Conservation (phyloP, 257 asterid genomes). For the Mentha longifolia region DNA sequence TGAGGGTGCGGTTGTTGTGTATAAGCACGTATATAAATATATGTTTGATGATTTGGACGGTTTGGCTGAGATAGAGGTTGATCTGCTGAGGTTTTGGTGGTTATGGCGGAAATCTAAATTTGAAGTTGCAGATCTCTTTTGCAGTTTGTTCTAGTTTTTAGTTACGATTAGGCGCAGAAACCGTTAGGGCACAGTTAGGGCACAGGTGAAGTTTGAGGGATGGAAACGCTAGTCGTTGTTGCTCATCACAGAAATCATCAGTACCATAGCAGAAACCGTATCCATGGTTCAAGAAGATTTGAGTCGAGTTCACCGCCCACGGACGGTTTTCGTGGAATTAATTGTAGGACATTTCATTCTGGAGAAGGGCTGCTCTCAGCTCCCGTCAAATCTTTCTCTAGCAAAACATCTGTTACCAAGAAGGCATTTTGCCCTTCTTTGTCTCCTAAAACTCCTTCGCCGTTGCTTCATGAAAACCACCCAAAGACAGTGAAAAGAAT, state of each 20-base stretch:
- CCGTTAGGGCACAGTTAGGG: slow-evolving; percentile 11
- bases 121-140: slow-evolving; percentile 22
- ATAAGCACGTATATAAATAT: slow-evolving; percentile 32
- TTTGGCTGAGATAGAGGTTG: slow-evolving; percentile 36
- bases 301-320: slow-evolving; percentile 41
- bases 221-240: slow-evolving; percentile 78
- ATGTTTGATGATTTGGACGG: slow-evolving; percentile 54
- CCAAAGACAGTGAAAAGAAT: slow-evolving; percentile 40
- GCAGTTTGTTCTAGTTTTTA: slow-evolving; percentile 13
- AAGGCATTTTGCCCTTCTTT: slow-evolving; percentile 30
- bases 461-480: slow-evolving; percentile 33
- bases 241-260: slow-evolving; percentile 65
- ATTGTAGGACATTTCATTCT: slow-evolving; percentile 52
- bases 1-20: slow-evolving; percentile 42
- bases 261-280: slow-evolving; percentile 40
- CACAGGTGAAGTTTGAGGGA: slow-evolving; percentile 26
- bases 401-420: slow-evolving; percentile 40
- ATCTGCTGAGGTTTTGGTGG: slow-evolving; percentile 75
- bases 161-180: slow-evolving; percentile 35
- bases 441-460: slow-evolving; percentile 51
- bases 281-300: slow-evolving; percentile 33
- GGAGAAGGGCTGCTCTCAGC: slow-evolving; percentile 48
- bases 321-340: slow-evolving; percentile 40
- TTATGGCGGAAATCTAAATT: slow-evolving; percentile 69
- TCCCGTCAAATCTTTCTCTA: slow-evolving; percentile 45